phyloP scores from a whole-genome alignment of 768 basidiomycete genomes.

The Psilocybe tampanensis region DNA sequence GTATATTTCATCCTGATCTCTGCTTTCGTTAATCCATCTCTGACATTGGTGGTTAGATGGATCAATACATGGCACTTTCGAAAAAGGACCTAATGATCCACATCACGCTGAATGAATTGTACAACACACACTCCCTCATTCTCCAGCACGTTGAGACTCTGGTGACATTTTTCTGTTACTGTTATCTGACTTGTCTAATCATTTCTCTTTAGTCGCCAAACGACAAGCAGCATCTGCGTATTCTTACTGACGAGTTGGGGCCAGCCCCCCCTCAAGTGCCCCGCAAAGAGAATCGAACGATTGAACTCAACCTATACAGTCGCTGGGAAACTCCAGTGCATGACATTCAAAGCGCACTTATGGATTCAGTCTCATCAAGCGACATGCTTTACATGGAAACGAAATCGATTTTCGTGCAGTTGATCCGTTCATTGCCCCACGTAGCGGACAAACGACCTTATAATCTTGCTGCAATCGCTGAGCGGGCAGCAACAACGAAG shows the following conservation, averaged over 20 bases:
- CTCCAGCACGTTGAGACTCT: conserved; percentile 93
- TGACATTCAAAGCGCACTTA: conserved; percentile 93
- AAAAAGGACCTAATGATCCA: conserved; percentile 99
- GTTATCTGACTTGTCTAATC: background rate
- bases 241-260: conserved; percentile 95
- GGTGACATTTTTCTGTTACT: conserved; percentile 48
- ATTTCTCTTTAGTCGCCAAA: conserved; percentile 77
- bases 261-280: conserved; percentile 93
- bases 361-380: conserved; percentile 95
- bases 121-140: conserved; percentile 96
- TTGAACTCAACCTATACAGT: conserved; percentile 91
- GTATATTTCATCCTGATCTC: conserved; percentile 40
- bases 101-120: conserved; percentile 98
- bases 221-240: conserved; percentile 96
- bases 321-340: conserved; percentile 99
- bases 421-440: conserved; percentile 92
- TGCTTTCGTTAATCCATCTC: background rate
- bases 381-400: conserved; percentile 99
- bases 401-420: conserved; percentile 98
- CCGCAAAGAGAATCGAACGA: conserved; percentile 94
- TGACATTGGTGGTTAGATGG: conserved; percentile 65
- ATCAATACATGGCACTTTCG: conserved; percentile 99
- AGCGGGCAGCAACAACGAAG: conserved; percentile 95
- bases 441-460: conserved; percentile 85
- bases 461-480: conserved; percentile 86